Evolutionary conservation across 441 rosid species (phyloP).

Genomic region (Populus hybrid): DNA sequence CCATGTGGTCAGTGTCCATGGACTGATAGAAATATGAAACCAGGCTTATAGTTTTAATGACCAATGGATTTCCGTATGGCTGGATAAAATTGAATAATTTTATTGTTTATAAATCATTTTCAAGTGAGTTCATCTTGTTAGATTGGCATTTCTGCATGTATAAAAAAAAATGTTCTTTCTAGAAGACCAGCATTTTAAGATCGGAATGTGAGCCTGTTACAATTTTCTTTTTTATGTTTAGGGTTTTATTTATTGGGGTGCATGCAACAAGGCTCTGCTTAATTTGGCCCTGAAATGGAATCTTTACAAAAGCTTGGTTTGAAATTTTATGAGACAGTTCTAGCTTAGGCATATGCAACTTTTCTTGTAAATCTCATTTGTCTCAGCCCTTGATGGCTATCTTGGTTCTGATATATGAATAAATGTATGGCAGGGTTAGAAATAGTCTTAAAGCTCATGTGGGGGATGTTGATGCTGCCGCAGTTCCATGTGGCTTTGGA

Average conservation of each 20-base stretch:
- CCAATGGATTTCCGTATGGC: neutral
- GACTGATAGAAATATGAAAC: slow-evolving; percentile 6
- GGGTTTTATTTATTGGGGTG: neutral
- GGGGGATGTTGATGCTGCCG: slow-evolving; percentile 90
- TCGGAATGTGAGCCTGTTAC: neutral
- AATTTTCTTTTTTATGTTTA: neutral
- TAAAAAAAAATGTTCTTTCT: neutral
- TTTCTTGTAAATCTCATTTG: neutral
- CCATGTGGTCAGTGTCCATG: slow-evolving; percentile 66
- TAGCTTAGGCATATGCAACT: neutral
- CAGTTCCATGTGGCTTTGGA: slow-evolving; percentile 97
- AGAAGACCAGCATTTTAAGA: neutral
- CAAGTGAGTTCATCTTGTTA: neutral
- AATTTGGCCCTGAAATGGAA: neutral
- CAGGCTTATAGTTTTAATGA: neutral
- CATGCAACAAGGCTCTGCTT: neutral
- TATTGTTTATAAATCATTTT: neutral
- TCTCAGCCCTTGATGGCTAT: slow-evolving; percentile 10
- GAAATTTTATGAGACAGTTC: neutral
- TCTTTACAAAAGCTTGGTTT: neutral
- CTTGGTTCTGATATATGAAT: slow-evolving; percentile 27
- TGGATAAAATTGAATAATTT: slow-evolving; percentile 2
- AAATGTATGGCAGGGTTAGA: slow-evolving; percentile 62
- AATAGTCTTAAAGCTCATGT: slow-evolving; percentile 76
- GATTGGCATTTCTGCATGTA: neutral